A percentile compares a stretch with the other conserved stretches of the same genome.
These are phyloP conservation scores for Isabelozyma pseudorhagii DNA, from an alignment of 805 yeast species.

Conservation along the genomic window DNA sequence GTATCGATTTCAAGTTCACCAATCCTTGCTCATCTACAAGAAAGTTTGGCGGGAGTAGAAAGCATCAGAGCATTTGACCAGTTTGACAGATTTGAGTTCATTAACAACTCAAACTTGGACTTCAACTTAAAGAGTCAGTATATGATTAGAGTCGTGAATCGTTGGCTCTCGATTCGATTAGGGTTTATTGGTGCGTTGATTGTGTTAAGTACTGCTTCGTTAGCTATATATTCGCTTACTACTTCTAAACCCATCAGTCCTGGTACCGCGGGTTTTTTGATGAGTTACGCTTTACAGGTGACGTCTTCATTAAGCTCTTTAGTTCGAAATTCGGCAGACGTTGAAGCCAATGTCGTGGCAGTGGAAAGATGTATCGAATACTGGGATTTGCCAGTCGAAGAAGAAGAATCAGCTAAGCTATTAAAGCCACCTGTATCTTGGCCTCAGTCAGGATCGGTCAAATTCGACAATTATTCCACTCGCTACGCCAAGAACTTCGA, in stretches of 20 bases:
- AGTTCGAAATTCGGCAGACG: slow-evolving; percentile 60
- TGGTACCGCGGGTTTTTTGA: slow-evolving; percentile 61
- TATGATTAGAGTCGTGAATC: slow-evolving; percentile 51
- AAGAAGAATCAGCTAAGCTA: slow-evolving; percentile 16
- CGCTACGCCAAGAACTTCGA: slow-evolving; percentile 78
- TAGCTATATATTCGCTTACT: slow-evolving; percentile 40
- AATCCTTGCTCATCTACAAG: slow-evolving; percentile 78
- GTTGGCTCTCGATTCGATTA: slow-evolving; percentile 65
- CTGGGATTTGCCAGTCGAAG: slow-evolving; percentile 33
- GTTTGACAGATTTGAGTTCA: slow-evolving; percentile 53
- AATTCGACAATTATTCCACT: slow-evolving; percentile 69
- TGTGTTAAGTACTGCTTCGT: slow-evolving; percentile 47
- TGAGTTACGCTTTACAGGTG: slow-evolving; percentile 61
- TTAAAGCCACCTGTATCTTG: slow-evolving; percentile 47
- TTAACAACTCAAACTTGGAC: slow-evolving; percentile 51
- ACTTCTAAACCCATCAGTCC: slow-evolving; percentile 46
- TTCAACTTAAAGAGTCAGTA: slow-evolving; percentile 45
- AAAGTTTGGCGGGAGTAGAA: slow-evolving; percentile 70
- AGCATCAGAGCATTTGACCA: slow-evolving; percentile 81
- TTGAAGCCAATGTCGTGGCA: slow-evolving; percentile 61
- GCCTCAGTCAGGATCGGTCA: slow-evolving; percentile 69
- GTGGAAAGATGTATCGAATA: slow-evolving; percentile 69
- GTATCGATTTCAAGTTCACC: slow-evolving; percentile 71
- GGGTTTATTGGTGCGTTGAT: slow-evolving; percentile 59
- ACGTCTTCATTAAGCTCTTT: slow-evolving; percentile 53